Conservation (phyloP, 2,329 filamentous ascomycete genomes). For the Amauroascus verrucosus region DNA sequence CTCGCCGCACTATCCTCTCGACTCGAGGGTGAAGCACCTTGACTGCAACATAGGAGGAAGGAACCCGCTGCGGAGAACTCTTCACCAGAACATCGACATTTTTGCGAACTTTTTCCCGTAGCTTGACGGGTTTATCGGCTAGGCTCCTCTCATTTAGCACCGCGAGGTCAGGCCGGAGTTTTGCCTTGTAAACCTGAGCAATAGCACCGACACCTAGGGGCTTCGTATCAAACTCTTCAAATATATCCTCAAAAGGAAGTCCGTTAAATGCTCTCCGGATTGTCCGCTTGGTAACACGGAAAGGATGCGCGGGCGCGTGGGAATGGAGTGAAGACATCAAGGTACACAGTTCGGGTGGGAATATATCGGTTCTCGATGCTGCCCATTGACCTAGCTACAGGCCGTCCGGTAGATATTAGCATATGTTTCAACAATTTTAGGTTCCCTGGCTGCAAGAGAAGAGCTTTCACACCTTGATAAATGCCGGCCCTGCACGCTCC, state of each 20-base stretch:
- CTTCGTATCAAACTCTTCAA: constrained; percentile 84
- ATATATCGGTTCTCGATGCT: constrained; percentile 90
- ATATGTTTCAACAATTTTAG: neutral
- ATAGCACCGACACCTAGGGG: constrained; percentile 92
- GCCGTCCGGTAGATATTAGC: neutral
- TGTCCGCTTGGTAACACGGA: constrained; percentile 66
- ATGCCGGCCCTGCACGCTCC: constrained; percentile 88
- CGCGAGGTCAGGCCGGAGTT: constrained; percentile 68
- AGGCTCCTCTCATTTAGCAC: constrained; percentile 50
- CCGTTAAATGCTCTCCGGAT: constrained; percentile 74
- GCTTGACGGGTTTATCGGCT: constrained; percentile 42
- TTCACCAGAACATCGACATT: constrained; percentile 83
- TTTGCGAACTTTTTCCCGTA: constrained; percentile 61
- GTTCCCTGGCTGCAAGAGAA: no score
- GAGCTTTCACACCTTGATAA: constrained; percentile 65
- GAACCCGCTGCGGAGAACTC: constrained; percentile 71
- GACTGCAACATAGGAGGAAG: constrained; percentile 85
- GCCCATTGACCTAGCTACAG: constrained; percentile 88
- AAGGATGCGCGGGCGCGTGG: constrained; percentile 81
- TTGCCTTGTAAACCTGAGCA: constrained; percentile 94
- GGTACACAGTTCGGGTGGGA: constrained; percentile 80
- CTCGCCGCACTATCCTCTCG: constrained; percentile 78
- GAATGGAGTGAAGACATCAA: constrained; percentile 94
- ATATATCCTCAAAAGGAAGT: constrained; percentile 75
- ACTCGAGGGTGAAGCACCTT: constrained; percentile 92